phyloP scores from a whole-genome alignment of 1,284 basidiomycete species.

The Pisolithus thermaeus region DNA sequence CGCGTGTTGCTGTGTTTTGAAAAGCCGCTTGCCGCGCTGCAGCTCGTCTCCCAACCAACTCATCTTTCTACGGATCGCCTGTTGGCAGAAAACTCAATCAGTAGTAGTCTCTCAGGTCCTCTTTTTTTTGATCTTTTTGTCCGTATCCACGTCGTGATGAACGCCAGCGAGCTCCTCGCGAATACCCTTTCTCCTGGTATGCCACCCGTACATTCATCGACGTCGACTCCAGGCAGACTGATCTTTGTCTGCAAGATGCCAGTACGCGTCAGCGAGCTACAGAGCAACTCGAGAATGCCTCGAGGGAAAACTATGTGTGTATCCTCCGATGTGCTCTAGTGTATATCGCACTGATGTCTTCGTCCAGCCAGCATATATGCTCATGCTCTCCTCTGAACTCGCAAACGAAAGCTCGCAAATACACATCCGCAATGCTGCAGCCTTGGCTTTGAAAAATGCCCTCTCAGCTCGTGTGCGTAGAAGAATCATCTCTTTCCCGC shows the following conservation, averaged over 20 bases:
- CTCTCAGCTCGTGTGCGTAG: constrained; percentile 79
- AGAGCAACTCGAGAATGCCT: constrained; percentile 78
- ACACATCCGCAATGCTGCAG: constrained; percentile 89
- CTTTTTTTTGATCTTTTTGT: constrained; percentile 9
- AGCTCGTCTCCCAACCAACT: constrained; percentile 17
- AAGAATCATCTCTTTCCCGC: constrained; percentile 13
- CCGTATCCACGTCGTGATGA: constrained; percentile 53
- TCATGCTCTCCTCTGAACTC: constrained; percentile 80
- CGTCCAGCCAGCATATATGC: constrained; percentile 79
- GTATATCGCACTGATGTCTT: constrained; percentile 18
- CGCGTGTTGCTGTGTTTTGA: constrained; percentile 23
- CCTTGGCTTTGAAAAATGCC: constrained; percentile 95
- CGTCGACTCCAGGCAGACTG: constrained; percentile 15
- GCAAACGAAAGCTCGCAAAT: constrained; percentile 67
- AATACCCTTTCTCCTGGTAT: constrained; percentile 86
- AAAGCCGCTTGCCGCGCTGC: constrained; percentile 30
- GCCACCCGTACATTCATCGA: constrained; percentile 31
- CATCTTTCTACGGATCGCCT: background rate
- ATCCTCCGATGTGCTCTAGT: constrained; percentile 14
- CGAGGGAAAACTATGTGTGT: constrained; percentile 80
- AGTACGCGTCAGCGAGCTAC: constrained; percentile 85
- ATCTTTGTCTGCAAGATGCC: constrained; percentile 49
- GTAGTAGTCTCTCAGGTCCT: background rate
- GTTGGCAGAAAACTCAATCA: constrained; percentile 1
- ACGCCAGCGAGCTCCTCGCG: constrained; percentile 82